These are phyloP conservation scores for Lactarius deliciosus DNA, from an alignment of 768 basidiomycete genomes.

Conservation along the genomic window DNA sequence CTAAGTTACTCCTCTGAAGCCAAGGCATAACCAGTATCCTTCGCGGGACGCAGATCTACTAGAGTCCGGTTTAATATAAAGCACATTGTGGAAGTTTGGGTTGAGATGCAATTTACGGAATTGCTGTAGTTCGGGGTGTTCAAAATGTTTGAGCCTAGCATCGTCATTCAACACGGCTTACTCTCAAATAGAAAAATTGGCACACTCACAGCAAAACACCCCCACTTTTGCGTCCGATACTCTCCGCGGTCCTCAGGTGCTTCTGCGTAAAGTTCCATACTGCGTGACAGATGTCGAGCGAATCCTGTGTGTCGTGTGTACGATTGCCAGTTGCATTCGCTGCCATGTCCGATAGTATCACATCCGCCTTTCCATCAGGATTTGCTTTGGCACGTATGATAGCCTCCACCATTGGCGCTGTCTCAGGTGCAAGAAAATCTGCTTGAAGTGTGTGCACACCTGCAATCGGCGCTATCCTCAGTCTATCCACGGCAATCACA, in stretches of 20 bases:
- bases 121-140: slow-evolving; percentile 64
- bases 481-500: slow-evolving; percentile 80
- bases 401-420: slow-evolving; percentile 46
- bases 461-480: slow-evolving; percentile 67
- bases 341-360: slow-evolving; percentile 90
- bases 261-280: slow-evolving; percentile 66
- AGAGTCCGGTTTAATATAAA: slow-evolving; percentile 75
- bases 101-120: slow-evolving; percentile 62
- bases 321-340: slow-evolving; percentile 75
- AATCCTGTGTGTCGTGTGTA: slow-evolving; percentile 60
- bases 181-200: slow-evolving; percentile 18
- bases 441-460: slow-evolving; percentile 74
- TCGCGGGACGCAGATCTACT: slow-evolving; percentile 79
- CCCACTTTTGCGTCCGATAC: slow-evolving; percentile 44
- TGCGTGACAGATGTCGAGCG: slow-evolving; percentile 70
- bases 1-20: slow-evolving; percentile 43
- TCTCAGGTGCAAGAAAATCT: slow-evolving; percentile 67
- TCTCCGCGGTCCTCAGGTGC: slow-evolving; percentile 50
- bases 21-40: slow-evolving; percentile 83
- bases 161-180: slow-evolving; percentile 17
- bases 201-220: slow-evolving; percentile 57
- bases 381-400: slow-evolving; percentile 38
- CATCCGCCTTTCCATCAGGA: slow-evolving; percentile 56
- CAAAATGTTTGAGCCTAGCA: slow-evolving; percentile 80
- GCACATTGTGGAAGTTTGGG: slow-evolving; percentile 64